Conservation (phyloP, 768 basidiomycete species). For the Tulasnella sp. region DNA sequence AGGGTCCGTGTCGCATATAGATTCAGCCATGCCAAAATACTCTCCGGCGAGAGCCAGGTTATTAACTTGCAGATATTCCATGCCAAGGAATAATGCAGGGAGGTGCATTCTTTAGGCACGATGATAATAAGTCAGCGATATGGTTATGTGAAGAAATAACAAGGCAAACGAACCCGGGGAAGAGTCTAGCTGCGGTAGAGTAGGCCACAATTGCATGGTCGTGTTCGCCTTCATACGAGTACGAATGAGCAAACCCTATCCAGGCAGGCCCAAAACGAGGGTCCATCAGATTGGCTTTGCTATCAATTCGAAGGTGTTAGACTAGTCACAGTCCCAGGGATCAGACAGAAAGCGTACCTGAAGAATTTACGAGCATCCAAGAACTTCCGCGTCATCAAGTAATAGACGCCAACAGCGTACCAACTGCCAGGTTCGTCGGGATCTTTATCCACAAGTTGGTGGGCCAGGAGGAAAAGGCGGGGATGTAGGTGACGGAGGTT, state of each 20-base stretch:
- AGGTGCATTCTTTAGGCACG: slow-evolving; percentile 79
- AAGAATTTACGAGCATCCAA: slow-evolving; percentile 91
- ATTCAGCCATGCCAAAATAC: slow-evolving; percentile 77
- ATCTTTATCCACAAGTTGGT: slow-evolving; percentile 92
- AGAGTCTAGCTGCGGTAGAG: slow-evolving; percentile 93
- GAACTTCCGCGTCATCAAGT: slow-evolving; percentile 85
- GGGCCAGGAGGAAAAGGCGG: slow-evolving; percentile 92
- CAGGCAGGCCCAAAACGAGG: slow-evolving; percentile 95
- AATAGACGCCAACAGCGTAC: slow-evolving; percentile 99
- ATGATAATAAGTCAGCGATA: not conserved
- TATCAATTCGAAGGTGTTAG: slow-evolving; percentile 42
- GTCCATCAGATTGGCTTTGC: slow-evolving; percentile 97
- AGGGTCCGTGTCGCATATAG: slow-evolving; percentile 86
- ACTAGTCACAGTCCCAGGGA: not conserved
- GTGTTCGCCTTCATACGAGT: slow-evolving; percentile 96
- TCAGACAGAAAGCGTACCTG: slow-evolving; percentile 58
- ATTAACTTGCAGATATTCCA: slow-evolving; percentile 94
- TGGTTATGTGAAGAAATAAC: too few relatives aligned
- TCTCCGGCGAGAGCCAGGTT: slow-evolving; percentile 84
- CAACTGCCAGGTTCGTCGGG: slow-evolving; percentile 92
- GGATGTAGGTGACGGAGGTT: slow-evolving; percentile 91
- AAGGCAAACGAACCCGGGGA: slow-evolving; percentile 71
- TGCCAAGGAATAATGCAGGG: slow-evolving; percentile 93
- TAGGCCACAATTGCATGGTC: slow-evolving; percentile 98
- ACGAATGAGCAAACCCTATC: slow-evolving; percentile 97